Conservation (phyloP, 2,329 filamentous ascomycete species). For the Cladosporium sp. region DNA sequence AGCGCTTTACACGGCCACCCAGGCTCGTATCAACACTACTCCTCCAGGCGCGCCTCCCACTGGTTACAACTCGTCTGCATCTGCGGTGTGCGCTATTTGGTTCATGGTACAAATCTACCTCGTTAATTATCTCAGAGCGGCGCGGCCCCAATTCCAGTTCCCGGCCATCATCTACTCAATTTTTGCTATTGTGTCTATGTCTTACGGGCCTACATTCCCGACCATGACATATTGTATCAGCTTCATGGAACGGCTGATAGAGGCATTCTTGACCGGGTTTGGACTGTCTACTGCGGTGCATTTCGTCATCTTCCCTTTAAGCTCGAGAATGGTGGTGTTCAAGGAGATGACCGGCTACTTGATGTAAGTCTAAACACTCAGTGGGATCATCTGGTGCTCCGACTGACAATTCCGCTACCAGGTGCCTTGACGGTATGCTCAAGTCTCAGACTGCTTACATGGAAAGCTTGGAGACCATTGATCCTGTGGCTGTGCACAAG, state of each 20-base stretch:
- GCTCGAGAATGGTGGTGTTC: slow-evolving; percentile 64
- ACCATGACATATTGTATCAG: slow-evolving; percentile 55
- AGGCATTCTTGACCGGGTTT: slow-evolving; percentile 66
- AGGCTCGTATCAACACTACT: slow-evolving; percentile 64
- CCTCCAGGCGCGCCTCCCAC: slow-evolving; percentile 32
- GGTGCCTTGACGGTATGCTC: slow-evolving; percentile 57
- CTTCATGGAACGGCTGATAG: slow-evolving; percentile 59
- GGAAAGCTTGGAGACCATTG: slow-evolving; percentile 61
- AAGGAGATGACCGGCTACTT: slow-evolving; percentile 65
- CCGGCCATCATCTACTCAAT: slow-evolving; percentile 71
- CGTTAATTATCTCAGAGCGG: slow-evolving; percentile 66
- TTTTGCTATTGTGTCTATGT: slow-evolving; percentile 64
- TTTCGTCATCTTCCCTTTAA: slow-evolving; percentile 66
- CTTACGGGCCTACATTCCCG: slow-evolving; percentile 62
- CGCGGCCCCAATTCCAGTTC: slow-evolving; percentile 66
- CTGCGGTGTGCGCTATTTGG: slow-evolving; percentile 70
- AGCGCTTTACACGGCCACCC: slow-evolving; percentile 64
- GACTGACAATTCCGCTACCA: background rate
- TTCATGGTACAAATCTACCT: slow-evolving; percentile 71
- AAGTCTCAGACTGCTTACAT: slow-evolving; percentile 67
- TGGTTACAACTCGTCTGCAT: slow-evolving; percentile 73
- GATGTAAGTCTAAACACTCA: slow-evolving; percentile 28
- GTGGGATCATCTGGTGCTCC: background rate
- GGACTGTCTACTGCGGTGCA: slow-evolving; percentile 64
- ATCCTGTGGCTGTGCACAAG: slow-evolving; percentile 39